phyloP scores from a whole-genome alignment of 1,284 basidiomycete genomes.

The Gymnopus androsaceus region DNA sequence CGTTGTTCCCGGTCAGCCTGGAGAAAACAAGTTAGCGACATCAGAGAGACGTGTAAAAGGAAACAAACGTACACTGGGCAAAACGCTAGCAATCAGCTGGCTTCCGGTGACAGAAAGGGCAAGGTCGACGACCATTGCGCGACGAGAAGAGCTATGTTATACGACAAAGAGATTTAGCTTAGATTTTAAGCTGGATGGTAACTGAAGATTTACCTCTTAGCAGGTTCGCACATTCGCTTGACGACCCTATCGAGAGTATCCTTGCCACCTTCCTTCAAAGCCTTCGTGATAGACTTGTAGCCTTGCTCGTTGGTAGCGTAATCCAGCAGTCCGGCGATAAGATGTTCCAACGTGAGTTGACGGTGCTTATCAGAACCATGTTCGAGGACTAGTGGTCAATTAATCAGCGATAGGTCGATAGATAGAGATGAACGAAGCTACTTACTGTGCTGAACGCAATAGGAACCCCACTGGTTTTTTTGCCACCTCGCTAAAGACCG shows the following conservation, averaged over 20 bases:
- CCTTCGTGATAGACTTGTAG: slow-evolving; percentile 79
- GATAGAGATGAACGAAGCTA: slow-evolving; percentile 26
- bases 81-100: slow-evolving; percentile 75
- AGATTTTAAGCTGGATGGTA: neutral
- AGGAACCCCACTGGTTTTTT: slow-evolving; percentile 86
- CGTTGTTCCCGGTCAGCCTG: slow-evolving; percentile 83
- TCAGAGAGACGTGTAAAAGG: neutral
- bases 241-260: slow-evolving; percentile 72
- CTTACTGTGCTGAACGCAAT: slow-evolving; percentile 79
- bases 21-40: slow-evolving; percentile 5
- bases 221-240: slow-evolving; percentile 78
- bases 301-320: slow-evolving; percentile 81
- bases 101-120: slow-evolving; percentile 81
- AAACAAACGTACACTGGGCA: slow-evolving; percentile 59
- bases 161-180: slow-evolving; percentile 14
- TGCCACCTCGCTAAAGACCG: slow-evolving; percentile 71
- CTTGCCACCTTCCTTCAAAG: slow-evolving; percentile 77
- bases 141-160: slow-evolving; percentile 53
- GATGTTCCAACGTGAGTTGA: slow-evolving; percentile 69
- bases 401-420: neutral
- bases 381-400: slow-evolving; percentile 61
- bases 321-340: slow-evolving; percentile 70
- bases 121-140: slow-evolving; percentile 81
- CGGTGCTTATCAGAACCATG: slow-evolving; percentile 75
- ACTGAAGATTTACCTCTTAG: slow-evolving; percentile 57